Evolutionary conservation across 2,329 filamentous ascomycete genomes (phyloP).

Genomic region (Epichloe coenophiala): DNA sequence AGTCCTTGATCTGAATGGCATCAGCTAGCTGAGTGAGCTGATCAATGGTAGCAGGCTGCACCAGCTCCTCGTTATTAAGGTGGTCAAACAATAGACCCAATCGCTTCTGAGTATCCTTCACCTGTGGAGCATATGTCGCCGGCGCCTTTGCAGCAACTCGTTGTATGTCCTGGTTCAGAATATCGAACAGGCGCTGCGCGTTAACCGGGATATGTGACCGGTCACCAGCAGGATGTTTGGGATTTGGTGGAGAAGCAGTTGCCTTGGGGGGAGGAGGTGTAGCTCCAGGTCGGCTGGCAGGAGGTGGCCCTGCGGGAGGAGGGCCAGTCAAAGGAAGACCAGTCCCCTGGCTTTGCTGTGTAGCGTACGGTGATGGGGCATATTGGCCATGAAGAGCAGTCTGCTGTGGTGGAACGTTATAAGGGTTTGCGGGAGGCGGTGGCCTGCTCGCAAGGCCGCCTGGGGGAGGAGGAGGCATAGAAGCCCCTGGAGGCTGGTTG

Average conservation of each 20-base stretch:
- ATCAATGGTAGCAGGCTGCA: constrained; percentile 65
- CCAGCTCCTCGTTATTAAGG: constrained; percentile 85
- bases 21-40: constrained; percentile 51
- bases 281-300: constrained; percentile 16
- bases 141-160: constrained; percentile 79
- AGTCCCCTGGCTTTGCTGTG: constrained; percentile 30
- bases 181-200: constrained; percentile 67
- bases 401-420: constrained; percentile 33
- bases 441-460: constrained; percentile 25
- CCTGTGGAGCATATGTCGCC: constrained; percentile 72
- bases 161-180: constrained; percentile 73
- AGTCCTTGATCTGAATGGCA: constrained; percentile 56
- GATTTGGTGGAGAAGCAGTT: constrained; percentile 36
- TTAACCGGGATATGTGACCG: constrained; percentile 72
- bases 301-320: constrained; percentile 22
- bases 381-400: constrained; percentile 22
- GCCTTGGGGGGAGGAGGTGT: constrained; percentile 35
- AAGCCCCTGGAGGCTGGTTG: constrained; percentile 27
- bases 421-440: constrained; percentile 28
- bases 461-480: constrained; percentile 26
- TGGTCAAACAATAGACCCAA: constrained; percentile 92
- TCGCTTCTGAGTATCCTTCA: constrained; percentile 87
- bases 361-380: constrained; percentile 19
- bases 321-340: constrained; percentile 23
- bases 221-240: constrained; percentile 70